These are phyloP conservation scores for Lipomyces chichibuensis DNA, from an alignment of 805 yeast species.

Conservation along the genomic window DNA sequence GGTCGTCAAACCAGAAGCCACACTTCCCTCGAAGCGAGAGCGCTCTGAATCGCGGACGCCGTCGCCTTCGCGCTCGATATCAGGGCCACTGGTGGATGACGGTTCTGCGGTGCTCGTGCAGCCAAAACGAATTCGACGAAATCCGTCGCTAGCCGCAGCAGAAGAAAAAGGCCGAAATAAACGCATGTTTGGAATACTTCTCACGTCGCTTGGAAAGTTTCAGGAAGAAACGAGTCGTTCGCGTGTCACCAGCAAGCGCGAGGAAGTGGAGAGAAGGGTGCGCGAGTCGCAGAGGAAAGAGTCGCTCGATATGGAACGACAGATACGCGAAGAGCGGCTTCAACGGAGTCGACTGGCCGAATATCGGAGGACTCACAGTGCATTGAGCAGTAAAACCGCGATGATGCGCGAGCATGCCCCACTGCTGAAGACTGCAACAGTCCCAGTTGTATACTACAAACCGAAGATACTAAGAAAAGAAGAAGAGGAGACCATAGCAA, in stretches of 20 bases:
- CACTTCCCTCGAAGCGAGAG: neutral
- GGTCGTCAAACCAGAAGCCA: neutral
- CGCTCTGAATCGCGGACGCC: neutral
- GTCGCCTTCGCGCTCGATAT: neutral
- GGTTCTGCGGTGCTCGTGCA: neutral
- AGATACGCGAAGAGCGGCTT: slow-evolving; percentile 6
- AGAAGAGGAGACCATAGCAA: neutral
- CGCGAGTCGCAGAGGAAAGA: slow-evolving; percentile 10
- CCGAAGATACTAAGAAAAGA: slow-evolving; percentile 3
- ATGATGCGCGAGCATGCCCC: neutral
- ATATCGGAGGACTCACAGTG: neutral
- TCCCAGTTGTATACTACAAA: neutral
- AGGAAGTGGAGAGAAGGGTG: slow-evolving; percentile 18
- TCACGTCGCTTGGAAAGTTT: slow-evolving; percentile 26
- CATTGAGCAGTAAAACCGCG: neutral
- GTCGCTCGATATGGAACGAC: slow-evolving; percentile 9
- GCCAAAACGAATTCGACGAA: slow-evolving; percentile 16
- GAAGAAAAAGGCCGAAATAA: slow-evolving; percentile 32
- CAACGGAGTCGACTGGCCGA: neutral
- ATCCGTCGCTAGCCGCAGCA: slow-evolving; percentile 7
- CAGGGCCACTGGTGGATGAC: neutral
- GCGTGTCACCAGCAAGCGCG: slow-evolving; percentile 9
- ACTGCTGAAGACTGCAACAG: neutral
- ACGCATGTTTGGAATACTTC: slow-evolving; percentile 34
- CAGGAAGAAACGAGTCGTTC: slow-evolving; percentile 20